These are phyloP conservation scores for Yamadazyma siamensis DNA, from an alignment of 1,139 yeast species.

Conservation along the genomic window DNA sequence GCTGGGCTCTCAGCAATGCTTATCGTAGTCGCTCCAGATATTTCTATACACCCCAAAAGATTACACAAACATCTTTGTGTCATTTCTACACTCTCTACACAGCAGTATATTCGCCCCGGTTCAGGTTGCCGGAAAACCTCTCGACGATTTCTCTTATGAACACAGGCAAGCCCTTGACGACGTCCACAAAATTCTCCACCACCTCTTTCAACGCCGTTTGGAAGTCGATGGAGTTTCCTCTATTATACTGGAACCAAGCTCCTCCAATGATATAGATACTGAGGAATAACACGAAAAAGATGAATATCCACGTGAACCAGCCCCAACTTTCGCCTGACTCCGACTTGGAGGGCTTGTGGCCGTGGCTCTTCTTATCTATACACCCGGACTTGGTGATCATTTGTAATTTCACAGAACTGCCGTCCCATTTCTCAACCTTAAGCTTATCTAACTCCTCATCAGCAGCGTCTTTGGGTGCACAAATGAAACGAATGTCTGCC, in stretches of 20 bases:
- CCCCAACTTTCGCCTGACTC: slow-evolving; percentile 59
- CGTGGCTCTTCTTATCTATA: slow-evolving; percentile 18
- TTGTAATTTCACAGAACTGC: slow-evolving; percentile 21
- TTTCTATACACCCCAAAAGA: too few relatives aligned
- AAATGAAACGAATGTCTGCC: slow-evolving; percentile 51
- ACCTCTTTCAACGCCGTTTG: slow-evolving; percentile 64
- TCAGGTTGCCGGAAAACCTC: slow-evolving; percentile 64
- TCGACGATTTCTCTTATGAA: slow-evolving; percentile 66
- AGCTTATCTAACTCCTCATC: slow-evolving; percentile 35
- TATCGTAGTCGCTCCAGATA: too few relatives aligned
- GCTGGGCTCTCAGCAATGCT: too few relatives aligned
- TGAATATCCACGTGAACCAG: slow-evolving; percentile 73
- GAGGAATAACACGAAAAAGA: slow-evolving; percentile 63
- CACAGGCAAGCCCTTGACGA: slow-evolving; percentile 64
- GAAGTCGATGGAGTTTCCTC: slow-evolving; percentile 50
- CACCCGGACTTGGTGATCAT: slow-evolving; percentile 39
- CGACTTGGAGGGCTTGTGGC: slow-evolving; percentile 16
- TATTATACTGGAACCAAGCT: slow-evolving; percentile 70
- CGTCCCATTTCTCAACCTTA: slow-evolving; percentile 31
- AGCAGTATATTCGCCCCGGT: slow-evolving; percentile 89
- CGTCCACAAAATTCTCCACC: slow-evolving; percentile 61
- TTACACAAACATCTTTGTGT: too few relatives aligned
- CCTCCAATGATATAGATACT: slow-evolving; percentile 74
- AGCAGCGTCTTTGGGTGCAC: slow-evolving; percentile 37
- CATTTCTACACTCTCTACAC: slow-evolving; percentile 41